These are phyloP conservation scores for Ophiostoma tasmaniense DNA, from an alignment of 2,329 filamentous ascomycete species.

Conservation along the genomic window DNA sequence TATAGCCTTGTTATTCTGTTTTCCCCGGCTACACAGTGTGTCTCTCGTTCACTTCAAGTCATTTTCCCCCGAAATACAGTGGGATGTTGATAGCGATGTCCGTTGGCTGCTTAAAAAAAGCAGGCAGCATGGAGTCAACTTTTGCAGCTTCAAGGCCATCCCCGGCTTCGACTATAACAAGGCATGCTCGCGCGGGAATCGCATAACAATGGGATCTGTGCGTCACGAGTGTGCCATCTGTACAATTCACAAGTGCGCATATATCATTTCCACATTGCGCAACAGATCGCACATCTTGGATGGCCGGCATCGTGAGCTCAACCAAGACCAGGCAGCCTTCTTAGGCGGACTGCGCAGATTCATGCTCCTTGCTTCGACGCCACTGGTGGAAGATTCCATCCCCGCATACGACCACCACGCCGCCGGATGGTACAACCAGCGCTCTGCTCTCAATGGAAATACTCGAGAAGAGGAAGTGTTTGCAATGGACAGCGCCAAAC, in stretches of 20 bases:
- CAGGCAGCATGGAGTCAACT: slow-evolving; percentile 12
- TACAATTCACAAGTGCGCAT: slow-evolving; percentile 21
- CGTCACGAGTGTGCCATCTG: slow-evolving; percentile 22
- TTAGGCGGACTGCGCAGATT: slow-evolving; percentile 2
- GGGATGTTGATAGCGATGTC: slow-evolving; percentile 14
- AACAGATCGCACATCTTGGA: neutral
- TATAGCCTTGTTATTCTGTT: slow-evolving; percentile 19
- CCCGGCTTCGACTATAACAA: slow-evolving; percentile 14
- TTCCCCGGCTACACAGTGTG: slow-evolving; percentile 18
- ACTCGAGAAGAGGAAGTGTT: neutral
- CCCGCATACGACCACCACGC: neutral
- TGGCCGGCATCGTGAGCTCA: slow-evolving; percentile 1
- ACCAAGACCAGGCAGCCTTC: slow-evolving; percentile 10
- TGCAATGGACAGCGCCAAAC: neutral
- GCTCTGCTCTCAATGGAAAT: neutral
- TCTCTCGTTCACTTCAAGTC: slow-evolving; percentile 19
- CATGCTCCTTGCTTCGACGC: slow-evolving; percentile 14
- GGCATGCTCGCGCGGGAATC: slow-evolving; percentile 11
- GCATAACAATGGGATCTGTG: neutral
- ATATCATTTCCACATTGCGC: slow-evolving; percentile 16
- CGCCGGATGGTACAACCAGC: neutral
- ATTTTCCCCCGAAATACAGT: slow-evolving; percentile 18
- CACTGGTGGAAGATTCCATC: neutral
- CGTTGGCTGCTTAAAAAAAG: slow-evolving; percentile 14
- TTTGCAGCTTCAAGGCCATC: slow-evolving; percentile 17